Evolutionary conservation across 306 rosid species (phyloP).

Genomic region (Dalbergia oliveri): DNA sequence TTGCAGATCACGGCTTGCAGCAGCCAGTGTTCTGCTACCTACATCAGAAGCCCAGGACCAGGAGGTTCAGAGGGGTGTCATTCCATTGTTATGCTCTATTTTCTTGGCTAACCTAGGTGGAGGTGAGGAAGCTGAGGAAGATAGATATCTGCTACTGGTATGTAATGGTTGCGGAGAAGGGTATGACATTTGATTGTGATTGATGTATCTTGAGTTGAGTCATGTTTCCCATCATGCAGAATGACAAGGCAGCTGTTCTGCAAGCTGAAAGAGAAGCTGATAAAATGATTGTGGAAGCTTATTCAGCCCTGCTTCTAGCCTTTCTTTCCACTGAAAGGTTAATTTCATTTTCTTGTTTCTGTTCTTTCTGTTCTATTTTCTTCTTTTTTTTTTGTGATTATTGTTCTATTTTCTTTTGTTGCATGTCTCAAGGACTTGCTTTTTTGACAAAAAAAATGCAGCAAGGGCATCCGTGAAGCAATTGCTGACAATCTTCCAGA

Average conservation of each 20-base stretch:
- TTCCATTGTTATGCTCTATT: slow-evolving; percentile 78
- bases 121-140: slow-evolving; percentile 77
- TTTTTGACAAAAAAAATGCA: not conserved
- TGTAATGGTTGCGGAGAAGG: slow-evolving; percentile 32
- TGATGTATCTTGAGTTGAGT: slow-evolving; percentile 29
- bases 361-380: not conserved
- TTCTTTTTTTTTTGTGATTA: not conserved
- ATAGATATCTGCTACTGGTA: slow-evolving; percentile 58
- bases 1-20: slow-evolving; percentile 44
- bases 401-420: not conserved
- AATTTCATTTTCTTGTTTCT: not conserved
- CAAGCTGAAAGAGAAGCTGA: slow-evolving; percentile 96
- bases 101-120: slow-evolving; percentile 93
- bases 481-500: slow-evolving; percentile 49
- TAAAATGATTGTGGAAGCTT: slow-evolving; percentile 63
- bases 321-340: slow-evolving; percentile 54
- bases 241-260: slow-evolving; percentile 79
- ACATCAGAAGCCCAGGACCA: slow-evolving; percentile 56
- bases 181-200: not conserved
- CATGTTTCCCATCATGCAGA: slow-evolving; percentile 60
- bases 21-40: slow-evolving; percentile 45
- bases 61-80: slow-evolving; percentile 62
- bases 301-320: slow-evolving; percentile 47
- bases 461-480: slow-evolving; percentile 45
- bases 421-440: slow-evolving; percentile 29